phyloP scores from a whole-genome alignment of 208 protist genomes.

The Wallacemonas sp. region DNA sequence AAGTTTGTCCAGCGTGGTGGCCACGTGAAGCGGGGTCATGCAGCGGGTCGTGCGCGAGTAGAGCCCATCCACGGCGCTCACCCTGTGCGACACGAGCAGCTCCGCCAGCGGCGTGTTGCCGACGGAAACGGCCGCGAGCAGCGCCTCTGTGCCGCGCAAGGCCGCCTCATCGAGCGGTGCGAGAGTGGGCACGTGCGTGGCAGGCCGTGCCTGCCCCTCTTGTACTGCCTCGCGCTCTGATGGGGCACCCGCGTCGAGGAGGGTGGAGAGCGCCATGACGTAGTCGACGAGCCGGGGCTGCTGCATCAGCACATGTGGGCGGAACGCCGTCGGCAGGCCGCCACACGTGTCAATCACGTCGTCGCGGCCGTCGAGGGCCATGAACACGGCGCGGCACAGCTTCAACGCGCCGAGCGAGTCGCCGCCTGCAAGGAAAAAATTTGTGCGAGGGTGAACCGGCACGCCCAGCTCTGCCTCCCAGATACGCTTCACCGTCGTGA shows the following conservation, averaged over 20 bases:
- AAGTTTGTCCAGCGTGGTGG: constrained; percentile 12
- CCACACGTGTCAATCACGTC: constrained; percentile 51
- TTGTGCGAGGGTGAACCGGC: constrained; percentile 27
- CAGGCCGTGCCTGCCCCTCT: too few species aligned
- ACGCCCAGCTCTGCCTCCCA: constrained; percentile 39
- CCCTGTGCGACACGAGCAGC: constrained; percentile 26
- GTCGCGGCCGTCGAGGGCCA: constrained; percentile 38
- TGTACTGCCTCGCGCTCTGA: too few species aligned
- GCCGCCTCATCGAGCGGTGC: neutral
- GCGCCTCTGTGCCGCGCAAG: neutral
- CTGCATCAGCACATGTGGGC: constrained; percentile 47
- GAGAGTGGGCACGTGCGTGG: too few species aligned
- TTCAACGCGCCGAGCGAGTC: constrained; percentile 72
- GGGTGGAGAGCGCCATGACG: constrained; percentile 24
- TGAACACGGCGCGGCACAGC: constrained; percentile 47
- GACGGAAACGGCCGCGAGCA: constrained; percentile 36
- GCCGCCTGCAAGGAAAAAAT: constrained; percentile 59
- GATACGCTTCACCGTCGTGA: constrained; percentile 15
- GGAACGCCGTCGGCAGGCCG: constrained; percentile 43
- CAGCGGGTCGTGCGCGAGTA: constrained; percentile 45
- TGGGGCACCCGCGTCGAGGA: too few species aligned
- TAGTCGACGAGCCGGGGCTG: constrained; percentile 47
- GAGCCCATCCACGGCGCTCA: constrained; percentile 39
- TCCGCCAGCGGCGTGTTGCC: constrained; percentile 29
- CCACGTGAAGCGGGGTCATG: constrained; percentile 53